Conservation (phyloP, 805 yeast species). For the Lachancea fermentati region DNA sequence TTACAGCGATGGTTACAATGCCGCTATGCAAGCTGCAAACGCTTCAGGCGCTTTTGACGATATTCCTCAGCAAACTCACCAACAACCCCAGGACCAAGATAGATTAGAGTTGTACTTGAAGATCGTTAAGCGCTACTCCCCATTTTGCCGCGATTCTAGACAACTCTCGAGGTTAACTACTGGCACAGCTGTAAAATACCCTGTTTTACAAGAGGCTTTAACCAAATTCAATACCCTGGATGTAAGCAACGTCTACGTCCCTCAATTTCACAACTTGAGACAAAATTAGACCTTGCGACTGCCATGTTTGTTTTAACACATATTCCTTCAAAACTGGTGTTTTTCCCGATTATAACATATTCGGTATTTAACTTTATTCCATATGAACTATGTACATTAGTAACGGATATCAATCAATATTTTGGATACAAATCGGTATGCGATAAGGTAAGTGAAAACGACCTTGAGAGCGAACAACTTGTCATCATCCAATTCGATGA, state of each 20-base stretch:
- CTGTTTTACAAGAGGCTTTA: constrained; percentile 36
- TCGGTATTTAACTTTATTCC: constrained; percentile 1
- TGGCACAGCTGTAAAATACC: constrained; percentile 41
- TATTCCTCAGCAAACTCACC: constrained; percentile 13
- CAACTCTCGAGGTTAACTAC: constrained; percentile 42
- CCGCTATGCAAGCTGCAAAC: constrained; percentile 36
- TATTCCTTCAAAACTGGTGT: neutral
- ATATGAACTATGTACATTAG: constrained; percentile 4
- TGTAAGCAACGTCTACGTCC: constrained; percentile 37
- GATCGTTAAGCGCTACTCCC: constrained; percentile 46
- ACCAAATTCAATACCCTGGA: constrained; percentile 36
- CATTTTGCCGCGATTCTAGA: constrained; percentile 42
- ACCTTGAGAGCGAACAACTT: too few species aligned
- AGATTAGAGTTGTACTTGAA: constrained; percentile 51
- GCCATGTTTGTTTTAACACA: neutral
- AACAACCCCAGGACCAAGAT: constrained; percentile 28
- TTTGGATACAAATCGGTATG: too few species aligned
- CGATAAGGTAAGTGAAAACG: too few species aligned
- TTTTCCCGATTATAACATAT: constrained; percentile 1
- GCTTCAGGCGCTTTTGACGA: constrained; percentile 37
- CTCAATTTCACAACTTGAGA: constrained; percentile 32
- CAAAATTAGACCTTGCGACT: neutral
- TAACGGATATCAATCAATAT: neutral
- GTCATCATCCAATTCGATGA: too few species aligned
- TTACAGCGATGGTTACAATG: constrained; percentile 26